These are phyloP conservation scores for Annulohypoxylon truncatum DNA, from an alignment of 2,329 filamentous ascomycete genomes.

Conservation along the genomic window DNA sequence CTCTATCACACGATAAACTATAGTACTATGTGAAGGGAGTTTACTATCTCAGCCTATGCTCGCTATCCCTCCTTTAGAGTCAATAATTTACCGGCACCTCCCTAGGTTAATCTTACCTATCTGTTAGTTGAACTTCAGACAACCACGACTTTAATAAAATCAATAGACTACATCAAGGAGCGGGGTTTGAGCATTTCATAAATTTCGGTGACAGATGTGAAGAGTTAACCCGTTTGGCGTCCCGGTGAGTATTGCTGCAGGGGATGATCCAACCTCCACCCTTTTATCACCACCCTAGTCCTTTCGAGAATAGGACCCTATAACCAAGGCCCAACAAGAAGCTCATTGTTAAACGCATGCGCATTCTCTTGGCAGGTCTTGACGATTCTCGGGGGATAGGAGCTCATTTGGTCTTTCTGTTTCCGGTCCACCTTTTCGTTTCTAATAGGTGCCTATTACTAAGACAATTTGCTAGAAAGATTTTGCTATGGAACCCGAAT, in stretches of 20 bases:
- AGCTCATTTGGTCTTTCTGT: too few relatives aligned
- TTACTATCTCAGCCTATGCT: background rate
- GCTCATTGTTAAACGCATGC: too few relatives aligned
- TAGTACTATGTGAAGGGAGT: background rate
- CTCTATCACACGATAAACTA: background rate
- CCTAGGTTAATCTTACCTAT: background rate
- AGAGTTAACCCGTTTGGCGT: background rate
- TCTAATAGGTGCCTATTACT: too few relatives aligned
- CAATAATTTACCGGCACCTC: background rate
- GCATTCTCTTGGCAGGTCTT: too few relatives aligned
- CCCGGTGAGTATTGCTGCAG: background rate
- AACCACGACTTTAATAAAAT: background rate
- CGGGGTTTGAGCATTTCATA: background rate
- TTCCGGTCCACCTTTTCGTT: too few relatives aligned
- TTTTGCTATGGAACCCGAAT: too few relatives aligned
- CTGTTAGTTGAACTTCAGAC: background rate
- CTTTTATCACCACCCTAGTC: background rate
- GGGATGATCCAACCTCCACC: background rate
- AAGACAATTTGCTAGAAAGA: too few relatives aligned
- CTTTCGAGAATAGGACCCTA: background rate
- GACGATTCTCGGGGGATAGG: too few relatives aligned
- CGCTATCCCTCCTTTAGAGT: background rate
- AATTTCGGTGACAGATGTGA: background rate
- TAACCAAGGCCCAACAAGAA: too few relatives aligned
- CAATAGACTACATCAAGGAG: background rate